A percentile compares a stretch with the other conserved stretches of the same genome.
phyloP scores from a whole-genome alignment of 805 yeast genomes.

The Isabelozyma heimii region DNA sequence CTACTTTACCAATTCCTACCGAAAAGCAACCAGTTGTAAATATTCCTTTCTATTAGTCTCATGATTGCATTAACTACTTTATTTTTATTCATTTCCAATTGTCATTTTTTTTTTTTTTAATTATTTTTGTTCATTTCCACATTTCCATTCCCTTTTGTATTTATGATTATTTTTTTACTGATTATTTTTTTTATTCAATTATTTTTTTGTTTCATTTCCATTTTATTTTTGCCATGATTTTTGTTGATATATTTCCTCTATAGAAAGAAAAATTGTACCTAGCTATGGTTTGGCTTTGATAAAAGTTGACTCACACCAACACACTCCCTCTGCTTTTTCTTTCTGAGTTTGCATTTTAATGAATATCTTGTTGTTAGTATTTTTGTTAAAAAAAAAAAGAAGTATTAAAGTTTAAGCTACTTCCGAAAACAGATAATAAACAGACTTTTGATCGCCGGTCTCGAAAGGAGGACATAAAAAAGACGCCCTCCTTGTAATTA shows the following conservation, averaged over 20 bases:
- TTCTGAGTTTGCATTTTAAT: not conserved
- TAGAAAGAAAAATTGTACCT: not conserved
- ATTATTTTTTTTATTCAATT: no score
- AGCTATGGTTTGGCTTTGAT: not conserved
- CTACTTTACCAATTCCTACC: conserved; percentile 6
- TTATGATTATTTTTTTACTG: no score
- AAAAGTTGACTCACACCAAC: not conserved
- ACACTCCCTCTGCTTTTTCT: no score
- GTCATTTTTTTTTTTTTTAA: not conserved
- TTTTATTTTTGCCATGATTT: no score
- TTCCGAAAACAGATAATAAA: not conserved
- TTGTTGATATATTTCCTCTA: not conserved
- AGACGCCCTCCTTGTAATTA: not conserved
- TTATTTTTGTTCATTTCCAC: not conserved
- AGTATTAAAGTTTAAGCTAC: no score
- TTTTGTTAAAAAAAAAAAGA: not conserved
- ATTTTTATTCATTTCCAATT: not conserved
- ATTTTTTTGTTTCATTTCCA: not conserved
- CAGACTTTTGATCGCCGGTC: not conserved
- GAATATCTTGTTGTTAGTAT: not conserved
- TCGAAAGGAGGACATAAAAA: not conserved
- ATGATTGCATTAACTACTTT: not conserved
- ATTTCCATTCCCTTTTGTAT: not conserved
- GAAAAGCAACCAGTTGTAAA: not conserved
- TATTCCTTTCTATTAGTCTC: not conserved